A percentile compares a stretch with the other conserved stretches of the same genome.
These are phyloP conservation scores for Paracoccidioides brasiliensis DNA, from an alignment of 2,329 filamentous ascomycete genomes.

Conservation along the genomic window DNA sequence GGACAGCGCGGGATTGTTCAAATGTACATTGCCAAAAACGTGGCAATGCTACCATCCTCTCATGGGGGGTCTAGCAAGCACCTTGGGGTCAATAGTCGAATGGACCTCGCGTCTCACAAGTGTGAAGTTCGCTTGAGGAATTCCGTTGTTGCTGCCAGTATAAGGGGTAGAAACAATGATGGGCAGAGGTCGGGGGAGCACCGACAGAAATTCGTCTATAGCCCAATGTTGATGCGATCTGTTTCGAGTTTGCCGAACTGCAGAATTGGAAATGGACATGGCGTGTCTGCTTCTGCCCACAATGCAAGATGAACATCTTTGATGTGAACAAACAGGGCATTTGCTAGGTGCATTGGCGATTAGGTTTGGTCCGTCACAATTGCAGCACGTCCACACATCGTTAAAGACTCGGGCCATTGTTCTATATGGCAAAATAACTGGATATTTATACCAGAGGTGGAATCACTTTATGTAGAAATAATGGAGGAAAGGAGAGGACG, in stretches of 20 bases:
- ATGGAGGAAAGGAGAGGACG: neutral
- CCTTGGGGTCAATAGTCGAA: neutral
- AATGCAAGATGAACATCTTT: slow-evolving; percentile 6
- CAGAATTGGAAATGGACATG: neutral
- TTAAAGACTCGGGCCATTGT: neutral
- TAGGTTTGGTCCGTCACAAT: slow-evolving; percentile 12
- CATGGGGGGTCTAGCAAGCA: slow-evolving; percentile 1
- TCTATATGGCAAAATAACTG: neutral
- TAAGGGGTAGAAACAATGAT: no score
- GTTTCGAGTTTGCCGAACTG: neutral
- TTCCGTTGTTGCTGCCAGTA: neutral
- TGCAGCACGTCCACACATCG: slow-evolving; percentile 17
- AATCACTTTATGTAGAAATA: neutral
- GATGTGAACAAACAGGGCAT: slow-evolving; percentile 10
- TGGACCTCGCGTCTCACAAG: slow-evolving; percentile 1
- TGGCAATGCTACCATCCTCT: slow-evolving; percentile 10
- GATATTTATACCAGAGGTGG: neutral
- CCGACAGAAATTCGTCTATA: neutral
- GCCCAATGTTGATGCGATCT: neutral
- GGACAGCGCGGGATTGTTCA: slow-evolving; percentile 11
- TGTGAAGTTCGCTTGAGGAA: neutral
- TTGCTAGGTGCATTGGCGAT: slow-evolving; percentile 6
- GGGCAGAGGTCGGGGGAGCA: neutral
- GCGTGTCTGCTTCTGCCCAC: neutral
- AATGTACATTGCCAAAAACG: slow-evolving; percentile 2